These are phyloP conservation scores for Trichoderma semiorbis DNA, from an alignment of 2,329 filamentous ascomycete genomes.

Conservation along the genomic window DNA sequence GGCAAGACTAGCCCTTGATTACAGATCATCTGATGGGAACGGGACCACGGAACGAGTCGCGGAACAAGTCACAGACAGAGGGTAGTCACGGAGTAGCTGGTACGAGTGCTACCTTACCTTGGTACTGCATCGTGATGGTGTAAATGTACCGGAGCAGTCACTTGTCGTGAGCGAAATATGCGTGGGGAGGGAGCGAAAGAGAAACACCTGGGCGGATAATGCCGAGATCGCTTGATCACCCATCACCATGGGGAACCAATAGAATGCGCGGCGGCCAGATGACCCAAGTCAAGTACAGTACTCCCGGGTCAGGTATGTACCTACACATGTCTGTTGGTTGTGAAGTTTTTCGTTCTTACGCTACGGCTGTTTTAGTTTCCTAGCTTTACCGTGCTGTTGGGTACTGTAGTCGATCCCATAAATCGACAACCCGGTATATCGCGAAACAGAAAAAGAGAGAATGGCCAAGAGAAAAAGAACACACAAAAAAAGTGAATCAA, in stretches of 20 bases:
- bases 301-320: neutral
- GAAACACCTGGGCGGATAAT: conserved; percentile 9
- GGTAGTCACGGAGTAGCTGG: neutral
- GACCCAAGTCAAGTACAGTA: neutral
- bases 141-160: neutral
- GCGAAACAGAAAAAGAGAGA: neutral
- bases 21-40: conserved; percentile 13
- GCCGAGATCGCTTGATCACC: conserved; percentile 16
- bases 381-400: neutral
- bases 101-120: neutral
- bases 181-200: neutral
- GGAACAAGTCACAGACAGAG: neutral
- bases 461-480: neutral
- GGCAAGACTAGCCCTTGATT: conserved; percentile 5
- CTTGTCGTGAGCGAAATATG: neutral
- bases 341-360: neutral
- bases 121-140: neutral
- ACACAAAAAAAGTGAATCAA: neutral
- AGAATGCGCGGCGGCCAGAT: neutral
- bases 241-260: conserved; percentile 8
- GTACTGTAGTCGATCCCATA: neutral
- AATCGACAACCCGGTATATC: neutral
- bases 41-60: neutral
- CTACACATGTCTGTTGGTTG: neutral
- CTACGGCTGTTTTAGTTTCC: neutral